phyloP scores from a whole-genome alignment of 768 basidiomycete genomes.

The Leccinum pellstonianum region DNA sequence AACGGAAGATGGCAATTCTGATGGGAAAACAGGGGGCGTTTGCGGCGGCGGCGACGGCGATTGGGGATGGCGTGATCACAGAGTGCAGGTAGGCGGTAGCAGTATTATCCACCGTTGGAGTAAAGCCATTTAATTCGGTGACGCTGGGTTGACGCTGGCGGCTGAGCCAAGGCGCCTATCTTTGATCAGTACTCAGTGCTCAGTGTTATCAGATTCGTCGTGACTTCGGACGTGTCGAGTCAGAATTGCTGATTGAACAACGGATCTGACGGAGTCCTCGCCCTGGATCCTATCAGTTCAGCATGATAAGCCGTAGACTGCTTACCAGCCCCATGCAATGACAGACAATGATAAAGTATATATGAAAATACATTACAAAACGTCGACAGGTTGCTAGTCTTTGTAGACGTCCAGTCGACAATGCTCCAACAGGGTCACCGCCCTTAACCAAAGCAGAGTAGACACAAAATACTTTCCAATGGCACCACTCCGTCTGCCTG shows the following conservation, averaged over 20 bases:
- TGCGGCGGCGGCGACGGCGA: neutral
- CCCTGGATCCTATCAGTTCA: neutral
- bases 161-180: neutral
- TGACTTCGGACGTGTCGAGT: too few relatives aligned
- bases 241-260: too few relatives aligned
- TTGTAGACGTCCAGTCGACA: neutral
- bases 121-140: neutral
- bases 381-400: neutral
- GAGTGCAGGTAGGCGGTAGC: neutral
- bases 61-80: neutral
- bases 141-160: neutral
- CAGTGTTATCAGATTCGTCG: neutral
- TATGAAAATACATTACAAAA: neutral
- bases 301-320: neutral
- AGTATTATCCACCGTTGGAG: neutral
- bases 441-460: slow-evolving; percentile 1
- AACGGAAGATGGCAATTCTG: neutral
- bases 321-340: neutral
- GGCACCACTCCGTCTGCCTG: slow-evolving; percentile 13
- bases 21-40: neutral
- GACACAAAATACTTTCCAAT: slow-evolving; percentile 19
- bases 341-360: neutral
- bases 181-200: neutral
- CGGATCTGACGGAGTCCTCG: neutral
- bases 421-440: neutral